Base-by-base conservation (phyloP, 305 asterid genomes). In the Stenogyne calaminthoides region DNA sequence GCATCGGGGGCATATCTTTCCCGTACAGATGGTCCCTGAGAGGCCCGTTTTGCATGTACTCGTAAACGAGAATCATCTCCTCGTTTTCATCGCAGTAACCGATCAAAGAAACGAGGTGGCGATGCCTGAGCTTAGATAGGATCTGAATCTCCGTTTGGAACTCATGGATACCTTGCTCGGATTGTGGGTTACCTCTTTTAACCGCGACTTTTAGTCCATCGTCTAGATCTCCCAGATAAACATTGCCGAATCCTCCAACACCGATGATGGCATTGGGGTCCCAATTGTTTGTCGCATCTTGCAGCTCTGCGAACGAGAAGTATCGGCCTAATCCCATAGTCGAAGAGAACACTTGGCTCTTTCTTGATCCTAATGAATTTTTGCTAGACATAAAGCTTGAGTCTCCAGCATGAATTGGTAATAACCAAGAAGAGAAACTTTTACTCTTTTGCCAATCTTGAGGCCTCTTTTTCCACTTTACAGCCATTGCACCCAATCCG, bases 401-500 rank as follows among this genome's bases (percentile, higher is more conserved):
- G 15, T 90, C 99, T 18, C 97, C 93, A 0, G 98, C 88, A 25
- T 92, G 97, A 40, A 95, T 84, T 0, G 99, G 99, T 25, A 95
- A 86, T 61, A 92, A 73, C 97, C 99, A 92, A 0, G 98, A 95
- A 2, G 98, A 92, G 85, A 95, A 92, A 47, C 97, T 92, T 14
- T 87, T 95, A 57, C 85, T 80, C 80, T 85, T 84, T 49, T 86
- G 93, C 97, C 98, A 92, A 59, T 92, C 96, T 57, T 86, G 89
- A 52, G 98, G 98, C 79, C 98, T 81, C 81, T 89, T 93, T 58
- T 86, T 87, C 98, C 98, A 95, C 84, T 95, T 95, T 10, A 90
- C 86, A 6, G 96, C 99, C 89, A 88, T 92, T 6, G 96, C 97
- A 5, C 99, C 99, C 16, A 95, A 76, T 0, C 99, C 99, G 3